Conservation (phyloP, 78 protist genomes). For the Mastigamoeba balamuthi region DNA sequence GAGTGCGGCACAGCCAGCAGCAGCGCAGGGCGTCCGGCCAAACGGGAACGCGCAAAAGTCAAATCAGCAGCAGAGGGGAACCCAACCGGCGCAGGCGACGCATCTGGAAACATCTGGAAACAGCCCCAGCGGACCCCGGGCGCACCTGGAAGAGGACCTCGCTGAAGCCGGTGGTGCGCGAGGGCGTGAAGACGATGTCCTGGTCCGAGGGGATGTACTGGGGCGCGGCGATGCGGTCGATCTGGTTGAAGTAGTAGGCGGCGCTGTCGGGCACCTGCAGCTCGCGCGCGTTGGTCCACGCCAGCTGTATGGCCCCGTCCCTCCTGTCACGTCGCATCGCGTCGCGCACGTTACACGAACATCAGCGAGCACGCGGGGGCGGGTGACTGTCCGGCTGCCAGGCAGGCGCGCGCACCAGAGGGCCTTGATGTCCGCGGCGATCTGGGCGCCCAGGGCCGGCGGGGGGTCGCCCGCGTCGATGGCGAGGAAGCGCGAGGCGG, state of each 20-base stretch:
- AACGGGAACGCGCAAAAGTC: no score
- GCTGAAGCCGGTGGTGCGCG: constrained; percentile 62
- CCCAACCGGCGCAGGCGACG: no score
- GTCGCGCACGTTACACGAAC: no score
- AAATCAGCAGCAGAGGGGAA: no score
- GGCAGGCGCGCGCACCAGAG: not conserved
- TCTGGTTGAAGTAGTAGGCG: constrained; percentile 31
- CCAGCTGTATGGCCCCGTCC: not conserved
- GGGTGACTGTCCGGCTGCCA: no score
- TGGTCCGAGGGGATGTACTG: constrained; percentile 56
- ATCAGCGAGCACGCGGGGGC: no score
- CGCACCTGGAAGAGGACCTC: constrained; percentile 54
- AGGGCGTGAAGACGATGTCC: constrained; percentile 62
- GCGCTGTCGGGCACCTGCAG: not conserved
- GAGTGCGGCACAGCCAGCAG: no score
- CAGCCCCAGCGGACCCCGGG: constrained; percentile 20
- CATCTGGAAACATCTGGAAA: not conserved
- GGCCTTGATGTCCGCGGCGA: not conserved
- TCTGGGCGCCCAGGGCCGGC: not conserved
- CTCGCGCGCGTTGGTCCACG: not conserved
- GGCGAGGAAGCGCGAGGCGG: constrained; percentile 20
- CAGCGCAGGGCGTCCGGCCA: no score
- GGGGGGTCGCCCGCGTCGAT: no score
- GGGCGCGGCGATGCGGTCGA: constrained; percentile 35
- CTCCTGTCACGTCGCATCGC: no score